Conservation (phyloP, 345 rosid genomes). For the Durio zibethinus region DNA sequence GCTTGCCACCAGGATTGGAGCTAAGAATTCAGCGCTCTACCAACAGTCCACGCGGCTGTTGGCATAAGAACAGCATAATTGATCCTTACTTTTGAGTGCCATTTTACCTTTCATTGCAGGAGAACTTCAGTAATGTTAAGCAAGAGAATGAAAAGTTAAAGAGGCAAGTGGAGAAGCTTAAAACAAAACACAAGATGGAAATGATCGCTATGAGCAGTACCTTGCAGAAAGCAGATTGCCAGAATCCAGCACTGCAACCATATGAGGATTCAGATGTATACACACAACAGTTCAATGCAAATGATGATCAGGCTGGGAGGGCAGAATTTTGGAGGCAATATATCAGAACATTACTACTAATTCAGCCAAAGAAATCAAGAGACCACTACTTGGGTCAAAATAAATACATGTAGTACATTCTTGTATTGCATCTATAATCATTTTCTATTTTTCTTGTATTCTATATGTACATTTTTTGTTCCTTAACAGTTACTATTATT, state of each 20-base stretch:
- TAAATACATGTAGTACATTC: background rate
- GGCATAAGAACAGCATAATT: background rate
- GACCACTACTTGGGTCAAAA: slow-evolving; percentile 13
- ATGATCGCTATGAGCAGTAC: slow-evolving; percentile 74
- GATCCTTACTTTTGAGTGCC: background rate
- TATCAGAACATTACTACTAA: slow-evolving; percentile 61
- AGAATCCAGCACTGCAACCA: slow-evolving; percentile 71
- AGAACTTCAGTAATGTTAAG: slow-evolving; percentile 42
- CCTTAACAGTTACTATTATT: background rate
- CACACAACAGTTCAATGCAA: slow-evolving; percentile 20
- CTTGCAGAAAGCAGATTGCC: slow-evolving; percentile 81
- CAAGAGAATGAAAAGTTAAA: slow-evolving; percentile 77
- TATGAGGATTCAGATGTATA: slow-evolving; percentile 37
- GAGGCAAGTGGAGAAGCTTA: slow-evolving; percentile 85
- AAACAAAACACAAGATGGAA: slow-evolving; percentile 92
- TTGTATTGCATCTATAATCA: background rate
- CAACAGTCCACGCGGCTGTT: too few species aligned
- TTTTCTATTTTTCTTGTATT: background rate
- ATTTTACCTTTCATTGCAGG: slow-evolving; percentile 57
- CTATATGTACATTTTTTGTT: background rate
- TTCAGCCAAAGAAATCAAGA: background rate
- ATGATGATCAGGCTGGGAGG: slow-evolving; percentile 93
- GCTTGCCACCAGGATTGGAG: too few species aligned
- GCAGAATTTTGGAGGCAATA: slow-evolving; percentile 88
- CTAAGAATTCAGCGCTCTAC: too few species aligned